Percentiles rank a stretch among this genome's conserved stretches.
These are phyloP conservation scores for Coccomyxa subellipsoidea DNA, from an alignment of 163 green algal genomes.

Conservation along the genomic window DNA sequence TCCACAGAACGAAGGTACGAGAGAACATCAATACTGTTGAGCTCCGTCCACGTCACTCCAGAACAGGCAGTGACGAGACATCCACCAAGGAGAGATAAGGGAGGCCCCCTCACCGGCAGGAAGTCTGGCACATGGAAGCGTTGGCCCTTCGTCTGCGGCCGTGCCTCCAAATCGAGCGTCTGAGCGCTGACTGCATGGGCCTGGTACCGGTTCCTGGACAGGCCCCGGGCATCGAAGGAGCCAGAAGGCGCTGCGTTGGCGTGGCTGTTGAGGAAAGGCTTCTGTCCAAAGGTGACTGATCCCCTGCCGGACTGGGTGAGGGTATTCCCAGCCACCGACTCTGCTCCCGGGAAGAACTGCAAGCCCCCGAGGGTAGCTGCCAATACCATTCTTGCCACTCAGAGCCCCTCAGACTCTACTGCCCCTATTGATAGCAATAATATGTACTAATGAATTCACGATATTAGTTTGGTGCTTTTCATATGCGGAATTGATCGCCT, in stretches of 20 bases:
- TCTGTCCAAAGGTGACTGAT: constrained; percentile 9
- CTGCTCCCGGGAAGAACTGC: background rate
- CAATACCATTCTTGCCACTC: constrained; percentile 1
- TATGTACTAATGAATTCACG: background rate
- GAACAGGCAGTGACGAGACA: background rate
- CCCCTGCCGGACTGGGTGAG: background rate
- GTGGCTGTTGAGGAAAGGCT: background rate
- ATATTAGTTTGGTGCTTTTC: too few species aligned
- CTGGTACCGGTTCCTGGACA: background rate
- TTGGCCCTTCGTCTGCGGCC: background rate
- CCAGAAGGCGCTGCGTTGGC: background rate
- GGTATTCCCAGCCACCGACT: background rate
- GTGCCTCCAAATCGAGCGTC: background rate
- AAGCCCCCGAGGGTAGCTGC: background rate
- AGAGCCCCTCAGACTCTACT: background rate
- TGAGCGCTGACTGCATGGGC: background rate
- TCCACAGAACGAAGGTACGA: too few species aligned
- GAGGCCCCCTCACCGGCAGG: background rate
- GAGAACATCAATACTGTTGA: too few species aligned
- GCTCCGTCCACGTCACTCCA: background rate
- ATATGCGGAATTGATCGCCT: too few species aligned
- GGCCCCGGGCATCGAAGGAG: background rate
- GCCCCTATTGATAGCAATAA: background rate
- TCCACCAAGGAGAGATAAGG: background rate
- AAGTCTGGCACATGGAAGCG: background rate